Evolutionary conservation across 2,329 filamentous ascomycete genomes (phyloP), one percentile per base, ranked within the genome.

Genomic region (Emergomyces pasteurianus): DNA sequence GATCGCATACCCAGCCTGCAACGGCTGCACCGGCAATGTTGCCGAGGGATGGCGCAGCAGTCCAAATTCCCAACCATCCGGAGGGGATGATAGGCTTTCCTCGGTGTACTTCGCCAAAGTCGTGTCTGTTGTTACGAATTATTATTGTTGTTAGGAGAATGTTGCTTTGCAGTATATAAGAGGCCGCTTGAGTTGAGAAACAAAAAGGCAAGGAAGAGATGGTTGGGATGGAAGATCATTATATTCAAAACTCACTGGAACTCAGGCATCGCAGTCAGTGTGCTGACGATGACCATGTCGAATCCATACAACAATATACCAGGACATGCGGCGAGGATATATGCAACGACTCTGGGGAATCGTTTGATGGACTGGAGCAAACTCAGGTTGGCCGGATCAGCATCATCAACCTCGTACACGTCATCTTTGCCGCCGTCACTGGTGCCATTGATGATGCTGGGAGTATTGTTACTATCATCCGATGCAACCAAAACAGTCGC

Each of bases 61-160:
- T 75, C 77, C 77, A 79, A 16, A 80, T 68, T 0, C 75, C 73
- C 8, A 79, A 69, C 77, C 77, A 79, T 23, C 73, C 66, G 1
- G 75, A 75, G 0, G 78, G 77, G 23, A 77, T 71, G 46, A 74
- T 77, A 47, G 70, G 70, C 36, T 66, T 59, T n/a, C 64, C 66
- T 14, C 71, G 61, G 46, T 70, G 67, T 1, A 65, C 63, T 23
- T 67, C 64, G 50, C 74, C 75, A 59, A 73, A 78, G 55, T 75
- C 71, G 58, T 42, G 21, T 63, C 63, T 61, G 65, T 65, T 66
- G 64, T 49, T 6, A 12, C 23, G 54, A 23, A 40, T n/a, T n/a
- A n/a, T n/a, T n/a, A n/a, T n/a, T n/a, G n/a, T n/a, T n/a, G n/a
- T n/a, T n/a, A n/a, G n/a, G n/a, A n/a, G n/a, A n/a, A n/a, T n/a